Evolutionary conservation across 1,284 basidiomycete genomes (phyloP), one percentile per base, ranked within the genome.

Genomic region (Boletus chippewaensis): DNA sequence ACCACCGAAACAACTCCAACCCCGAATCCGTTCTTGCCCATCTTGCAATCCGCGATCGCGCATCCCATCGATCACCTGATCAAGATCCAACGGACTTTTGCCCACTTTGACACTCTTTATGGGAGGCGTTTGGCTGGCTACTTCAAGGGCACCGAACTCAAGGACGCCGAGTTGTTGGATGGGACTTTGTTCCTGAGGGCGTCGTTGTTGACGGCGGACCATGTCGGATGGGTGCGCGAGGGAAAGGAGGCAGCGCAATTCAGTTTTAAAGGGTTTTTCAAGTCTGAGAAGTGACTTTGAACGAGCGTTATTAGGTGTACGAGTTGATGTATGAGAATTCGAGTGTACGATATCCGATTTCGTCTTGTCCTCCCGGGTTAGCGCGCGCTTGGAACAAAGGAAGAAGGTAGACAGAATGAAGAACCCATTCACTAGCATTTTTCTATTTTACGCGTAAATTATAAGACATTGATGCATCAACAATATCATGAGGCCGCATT

Each of bases 71-170:
- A 71, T 10, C 70, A 71, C 38, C 7, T 66, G 2, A 10, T 52
- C 43, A 71, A 71, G 47, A 56, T 64, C 5, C 66, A 70, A 42
- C 60, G 68, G 1, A 29, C 70, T 0, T 61, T 71, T 29, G 60
- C 63, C 0, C 70, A 70, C 49, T 70, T 57, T 44, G 44, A 63
- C 39, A 48, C 52, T 12, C 16, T 69, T 0, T 71, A 70, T 9
- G 68, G 68, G 1, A 56, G 24, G 5, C 63, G 59, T 9, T 53
- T 57, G 0, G 57, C 56, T 1, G 66, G 69, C 2, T 66, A 67
- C 32, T 70, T 70, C 35, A 59, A 50, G 22, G 64, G 52, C 0
- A 77, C 75, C 1, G 77, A 79, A 54, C 49, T 70, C 31, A 57
- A 59, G 29, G 69, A 46, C 0, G 64, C 65, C 0, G 68, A 53